Base-by-base conservation (phyloP, 345 rosid genomes). In the Zanthoxylum bungeanum region DNA sequence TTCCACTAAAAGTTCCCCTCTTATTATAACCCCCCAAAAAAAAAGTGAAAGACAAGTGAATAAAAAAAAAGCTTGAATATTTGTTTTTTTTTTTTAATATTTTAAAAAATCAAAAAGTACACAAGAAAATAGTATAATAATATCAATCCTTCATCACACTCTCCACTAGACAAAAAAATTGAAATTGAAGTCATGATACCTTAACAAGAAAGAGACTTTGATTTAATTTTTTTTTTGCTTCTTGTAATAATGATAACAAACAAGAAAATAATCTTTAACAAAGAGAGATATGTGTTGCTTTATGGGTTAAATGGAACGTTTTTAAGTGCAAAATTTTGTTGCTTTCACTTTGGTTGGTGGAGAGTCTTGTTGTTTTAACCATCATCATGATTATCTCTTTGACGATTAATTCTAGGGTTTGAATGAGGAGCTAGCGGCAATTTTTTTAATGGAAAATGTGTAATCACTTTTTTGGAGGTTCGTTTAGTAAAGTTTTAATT, bases 161-260 rank as follows among this genome's bases (percentile, higher is more conserved):
- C 16, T 7, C 53, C 68, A 44, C 53, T 55, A 53, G 50, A 68
- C 52, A 68, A 68, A 68, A 25, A 19, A 67, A 67, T 31, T 46
- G 59, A 66, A 50, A n/a, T 66, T 67, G 24, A 56, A 69, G 30
- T 66, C 70, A 66, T 49, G 58, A 66, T 66, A 33, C 46, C 70
- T 50, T 51, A 68, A 39, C 61, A 57, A 69, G 64, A 69, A 69
- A 69, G 64, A 17, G 52, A 69, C 40, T 56, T 56, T 69, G 72
- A 59, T 53, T 68, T 52, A n/a, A n/a, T n/a, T n/a, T n/a, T n/a
- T n/a, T n/a, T n/a, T n/a, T n/a, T n/a, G n/a, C n/a, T 66, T 31
- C 7, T 67, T 6, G 31, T 24, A 68, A 66, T 52, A 5, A 68
- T 68, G 61, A 53, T 52, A 53, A 37, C 60, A 39, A 24, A 55